Conservation (phyloP, 169 alveolate genomes). For the Cryptosporidium meleagridis region DNA sequence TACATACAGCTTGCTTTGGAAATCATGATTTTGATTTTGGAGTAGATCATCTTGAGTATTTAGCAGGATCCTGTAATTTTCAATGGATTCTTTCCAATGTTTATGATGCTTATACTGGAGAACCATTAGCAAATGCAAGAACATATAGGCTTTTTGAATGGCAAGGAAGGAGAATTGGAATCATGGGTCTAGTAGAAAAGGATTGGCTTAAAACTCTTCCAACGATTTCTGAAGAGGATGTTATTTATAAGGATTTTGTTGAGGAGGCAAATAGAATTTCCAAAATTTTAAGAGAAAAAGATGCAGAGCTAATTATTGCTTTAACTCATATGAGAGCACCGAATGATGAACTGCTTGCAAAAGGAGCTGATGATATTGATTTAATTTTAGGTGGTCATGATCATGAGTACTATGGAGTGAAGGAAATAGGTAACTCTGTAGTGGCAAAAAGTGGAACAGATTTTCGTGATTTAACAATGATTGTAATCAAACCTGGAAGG, state of each 20-base stretch:
- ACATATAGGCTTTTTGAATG: conserved; percentile 81
- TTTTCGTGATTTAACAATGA: conserved; percentile 84
- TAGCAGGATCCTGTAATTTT: conserved; percentile 80
- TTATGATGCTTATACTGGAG: conserved; percentile 79
- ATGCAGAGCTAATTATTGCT: conserved; percentile 90
- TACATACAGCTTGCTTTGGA: conserved; percentile 92
- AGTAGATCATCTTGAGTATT: conserved; percentile 84
- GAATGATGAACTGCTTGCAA: conserved; percentile 86
- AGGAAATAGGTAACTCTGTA: conserved; percentile 77
- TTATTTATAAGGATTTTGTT: conserved; percentile 85
- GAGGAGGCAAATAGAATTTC: conserved; percentile 81
- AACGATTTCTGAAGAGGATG: conserved; percentile 81
- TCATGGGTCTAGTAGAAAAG: conserved; percentile 88
- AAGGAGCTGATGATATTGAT: conserved; percentile 85
- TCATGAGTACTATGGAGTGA: conserved; percentile 82
- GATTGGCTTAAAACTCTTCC: conserved; percentile 92
- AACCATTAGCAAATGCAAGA: conserved; percentile 84
- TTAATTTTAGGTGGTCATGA: conserved; percentile 93
- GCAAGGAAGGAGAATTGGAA: conserved; percentile 86
- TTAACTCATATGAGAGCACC: conserved; percentile 92
- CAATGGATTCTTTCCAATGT: conserved; percentile 89
- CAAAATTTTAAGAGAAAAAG: conserved; percentile 80
- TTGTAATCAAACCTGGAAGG: conserved; percentile 79
- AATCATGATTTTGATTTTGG: conserved; percentile 94
- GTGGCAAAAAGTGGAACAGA: conserved; percentile 90